These are phyloP conservation scores for Acanthamoeba royreba DNA, from an alignment of 208 protist genomes.

Conservation along the genomic window DNA sequence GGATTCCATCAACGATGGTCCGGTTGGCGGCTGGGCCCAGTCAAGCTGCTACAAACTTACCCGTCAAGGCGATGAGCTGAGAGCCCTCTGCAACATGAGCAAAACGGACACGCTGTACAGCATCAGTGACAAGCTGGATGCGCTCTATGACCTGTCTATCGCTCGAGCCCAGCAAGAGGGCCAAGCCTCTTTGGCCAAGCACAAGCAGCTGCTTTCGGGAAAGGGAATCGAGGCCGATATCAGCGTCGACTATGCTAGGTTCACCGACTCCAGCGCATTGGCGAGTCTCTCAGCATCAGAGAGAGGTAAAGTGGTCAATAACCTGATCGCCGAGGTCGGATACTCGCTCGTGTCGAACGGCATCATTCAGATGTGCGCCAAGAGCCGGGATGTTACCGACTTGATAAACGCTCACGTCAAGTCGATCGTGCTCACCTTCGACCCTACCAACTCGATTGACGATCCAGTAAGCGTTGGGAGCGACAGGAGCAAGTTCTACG, in stretches of 20 bases:
- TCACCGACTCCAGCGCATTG: not conserved
- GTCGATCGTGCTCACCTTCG: not conserved
- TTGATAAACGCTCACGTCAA: not conserved
- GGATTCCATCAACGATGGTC: not conserved
- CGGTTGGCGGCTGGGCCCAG: too few species aligned
- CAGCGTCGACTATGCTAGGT: not conserved
- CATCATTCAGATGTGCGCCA: not conserved
- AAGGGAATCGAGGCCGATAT: not conserved
- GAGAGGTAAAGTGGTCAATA: not conserved
- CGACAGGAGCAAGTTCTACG: not conserved
- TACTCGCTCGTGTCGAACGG: not conserved
- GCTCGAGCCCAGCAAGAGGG: not conserved
- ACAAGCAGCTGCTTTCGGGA: not conserved
- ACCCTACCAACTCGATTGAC: not conserved
- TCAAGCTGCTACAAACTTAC: too few species aligned
- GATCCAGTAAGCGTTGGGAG: not conserved
- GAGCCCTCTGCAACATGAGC: not conserved
- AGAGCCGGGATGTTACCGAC: not conserved
- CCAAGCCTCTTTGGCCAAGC: not conserved
- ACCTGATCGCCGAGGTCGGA: not conserved
- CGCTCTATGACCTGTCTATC: not conserved
- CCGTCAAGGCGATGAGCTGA: too few species aligned
- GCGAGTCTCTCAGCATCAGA: not conserved
- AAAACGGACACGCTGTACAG: not conserved
- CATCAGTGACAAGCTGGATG: not conserved